These are phyloP conservation scores for Tetraselmis striata DNA, from an alignment of 139 green algal species.

Conservation along the genomic window DNA sequence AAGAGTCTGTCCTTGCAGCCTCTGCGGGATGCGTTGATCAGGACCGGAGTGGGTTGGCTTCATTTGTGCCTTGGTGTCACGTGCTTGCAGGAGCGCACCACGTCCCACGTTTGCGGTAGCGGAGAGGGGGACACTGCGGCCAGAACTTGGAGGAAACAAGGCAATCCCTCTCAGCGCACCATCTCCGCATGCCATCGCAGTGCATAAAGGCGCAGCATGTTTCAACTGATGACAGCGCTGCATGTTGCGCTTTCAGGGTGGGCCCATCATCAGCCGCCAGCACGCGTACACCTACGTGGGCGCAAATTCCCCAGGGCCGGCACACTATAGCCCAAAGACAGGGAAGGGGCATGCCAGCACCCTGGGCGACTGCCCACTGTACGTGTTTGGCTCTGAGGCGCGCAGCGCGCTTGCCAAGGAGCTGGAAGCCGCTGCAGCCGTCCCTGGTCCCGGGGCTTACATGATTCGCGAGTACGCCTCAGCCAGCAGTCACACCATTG, in stretches of 20 bases:
- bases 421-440: not conserved
- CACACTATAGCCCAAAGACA: not conserved
- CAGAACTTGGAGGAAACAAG: not conserved
- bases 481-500: not conserved
- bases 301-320: not conserved
- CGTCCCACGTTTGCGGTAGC: not conserved
- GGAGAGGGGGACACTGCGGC: not conserved
- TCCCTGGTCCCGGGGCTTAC: not conserved
- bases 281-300: not conserved
- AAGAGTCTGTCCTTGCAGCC: too few relatives aligned
- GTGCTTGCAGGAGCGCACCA: not conserved
- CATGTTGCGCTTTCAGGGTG: not conserved
- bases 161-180: not conserved
- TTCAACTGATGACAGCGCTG: too few relatives aligned
- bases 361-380: not conserved
- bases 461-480: not conserved
- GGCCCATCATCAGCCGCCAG: not conserved
- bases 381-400: not conserved
- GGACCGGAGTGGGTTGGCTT: too few relatives aligned
- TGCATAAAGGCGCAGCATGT: too few relatives aligned
- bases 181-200: too few relatives aligned
- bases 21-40: too few relatives aligned
- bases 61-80: too few relatives aligned
- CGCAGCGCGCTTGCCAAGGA: not conserved
- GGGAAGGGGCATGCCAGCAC: not conserved